Base-by-base conservation (phyloP, 2,329 filamentous ascomycete genomes). In the Lasiodiplodia citricola region DNA sequence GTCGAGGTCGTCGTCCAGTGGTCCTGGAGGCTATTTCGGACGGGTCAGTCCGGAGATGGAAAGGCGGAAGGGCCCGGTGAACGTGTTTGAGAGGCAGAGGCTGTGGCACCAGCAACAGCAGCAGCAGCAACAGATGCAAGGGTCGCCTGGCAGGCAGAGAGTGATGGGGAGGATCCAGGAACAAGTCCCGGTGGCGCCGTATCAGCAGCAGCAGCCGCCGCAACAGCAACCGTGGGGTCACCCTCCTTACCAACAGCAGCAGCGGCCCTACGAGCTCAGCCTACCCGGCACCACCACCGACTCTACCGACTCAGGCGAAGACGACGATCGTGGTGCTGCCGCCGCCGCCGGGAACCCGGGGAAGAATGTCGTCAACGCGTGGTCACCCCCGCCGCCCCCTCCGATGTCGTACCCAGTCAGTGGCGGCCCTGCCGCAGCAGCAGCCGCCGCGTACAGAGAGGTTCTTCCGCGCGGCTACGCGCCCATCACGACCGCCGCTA, bases 91-190 rank as follows among this genome's bases (percentile, higher is more conserved):
- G 38, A 68, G 71, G 58, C 73, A 74, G 68, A 73, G 72, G 18
- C 66, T 60, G 25, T 70, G 70, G 23, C 70, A 71, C 14, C 69
- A 70, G 55, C 51, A 69, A 56, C 69, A 71, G 18, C 67, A 58
- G 52, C 67, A 70, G 37, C 55, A 56, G 23, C 70, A 68, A 62
- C 60, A 25, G 60, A 64, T n/a, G 25, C 13, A 5, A 13, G 23
- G 21, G n/a, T 25, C 58, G 4, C 41, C 54, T 25, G 16, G 47
- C 7, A n/a, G 18, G 28, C 52, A 55, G 64, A 68, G 73, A 25
- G 75, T 75, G 54, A 80, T 80, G 77, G 77, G 74, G 56, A 79
- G 77, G 54, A 80, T 80, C 11, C 11, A 80, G 69, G n/a, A 21
- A 16, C 44, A 35, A 23, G 31, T 18, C 11, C 18, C 62, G 23